Evolutionary conservation across 495 filamentous ascomycete species (phyloP).

Genomic region (Talaromyces trachyspermus): DNA sequence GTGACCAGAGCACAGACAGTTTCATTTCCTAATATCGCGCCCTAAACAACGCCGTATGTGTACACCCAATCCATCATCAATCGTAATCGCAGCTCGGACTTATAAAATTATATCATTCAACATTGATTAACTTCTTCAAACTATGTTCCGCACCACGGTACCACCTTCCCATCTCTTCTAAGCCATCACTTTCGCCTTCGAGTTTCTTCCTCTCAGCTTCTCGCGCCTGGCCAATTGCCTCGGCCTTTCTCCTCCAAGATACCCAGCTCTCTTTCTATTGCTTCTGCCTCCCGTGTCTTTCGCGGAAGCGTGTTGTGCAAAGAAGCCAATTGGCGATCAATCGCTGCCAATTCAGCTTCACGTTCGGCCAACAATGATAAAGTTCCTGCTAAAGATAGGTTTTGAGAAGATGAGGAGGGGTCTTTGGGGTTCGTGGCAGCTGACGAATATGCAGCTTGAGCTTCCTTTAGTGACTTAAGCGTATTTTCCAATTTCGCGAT

Average conservation of each 20-base stretch:
- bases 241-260: constrained; percentile 65
- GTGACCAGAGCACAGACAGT: too few species aligned
- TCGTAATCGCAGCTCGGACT: too few species aligned
- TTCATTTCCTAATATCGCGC: too few species aligned
- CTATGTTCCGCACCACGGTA: constrained; percentile 62
- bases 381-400: constrained; percentile 33
- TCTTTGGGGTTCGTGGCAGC: constrained; percentile 20
- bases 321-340: constrained; percentile 62
- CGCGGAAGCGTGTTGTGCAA: constrained; percentile 59
- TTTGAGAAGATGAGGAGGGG: constrained; percentile 26
- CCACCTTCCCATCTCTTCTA: constrained; percentile 81
- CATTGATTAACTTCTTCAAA: constrained; percentile 58
- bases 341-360: constrained; percentile 52
- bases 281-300: constrained; percentile 65
- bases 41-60: too few species aligned
- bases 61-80: too few species aligned
- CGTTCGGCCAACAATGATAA: constrained; percentile 41
- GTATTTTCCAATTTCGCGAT: constrained; percentile 55
- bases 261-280: constrained; percentile 61
- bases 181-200: constrained; percentile 64
- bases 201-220: constrained; percentile 78
- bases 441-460: constrained; percentile 35
- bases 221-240: constrained; percentile 58
- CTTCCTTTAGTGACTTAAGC: constrained; percentile 46
- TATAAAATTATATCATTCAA: constrained; percentile 17